phyloP scores from a whole-genome alignment of 768 basidiomycete species.

The Multifurca ochricompacta region DNA sequence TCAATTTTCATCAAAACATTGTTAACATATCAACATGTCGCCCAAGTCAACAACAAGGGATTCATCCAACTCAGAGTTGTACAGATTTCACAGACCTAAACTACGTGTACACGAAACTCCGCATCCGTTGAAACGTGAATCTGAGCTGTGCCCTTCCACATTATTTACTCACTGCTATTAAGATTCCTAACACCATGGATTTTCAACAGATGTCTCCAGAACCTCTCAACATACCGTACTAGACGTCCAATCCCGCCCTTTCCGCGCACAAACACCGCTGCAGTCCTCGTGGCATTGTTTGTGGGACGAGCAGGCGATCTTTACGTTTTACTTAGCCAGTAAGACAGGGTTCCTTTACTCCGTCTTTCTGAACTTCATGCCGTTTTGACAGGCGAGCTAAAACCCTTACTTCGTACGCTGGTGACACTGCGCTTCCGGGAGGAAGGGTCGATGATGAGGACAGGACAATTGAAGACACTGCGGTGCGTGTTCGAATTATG shows the following conservation, averaged over 20 bases:
- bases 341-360: constrained; percentile 24
- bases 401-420: constrained; percentile 67
- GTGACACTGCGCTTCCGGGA: constrained; percentile 84
- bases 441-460: constrained; percentile 73
- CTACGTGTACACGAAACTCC: constrained; percentile 18
- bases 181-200: background rate
- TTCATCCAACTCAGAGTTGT: constrained; percentile 17
- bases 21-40: background rate
- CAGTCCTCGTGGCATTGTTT: constrained; percentile 79
- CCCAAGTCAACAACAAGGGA: background rate
- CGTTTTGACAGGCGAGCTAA: constrained; percentile 52
- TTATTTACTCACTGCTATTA: background rate
- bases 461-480: constrained; percentile 65
- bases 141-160: constrained; percentile 7
- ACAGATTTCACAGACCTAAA: constrained; percentile 21
- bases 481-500: constrained; percentile 41
- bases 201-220: constrained; percentile 9
- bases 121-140: constrained; percentile 18
- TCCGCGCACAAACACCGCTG: constrained; percentile 57
- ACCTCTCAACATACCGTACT: constrained; percentile 9
- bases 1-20: no score
- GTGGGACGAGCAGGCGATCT: constrained; percentile 77
- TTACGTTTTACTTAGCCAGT: constrained; percentile 81
- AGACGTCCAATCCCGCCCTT: constrained; percentile 27
- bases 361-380: background rate